These are phyloP conservation scores for Withania somnifera DNA, from an alignment of 305 asterid species.

Conservation along the genomic window DNA sequence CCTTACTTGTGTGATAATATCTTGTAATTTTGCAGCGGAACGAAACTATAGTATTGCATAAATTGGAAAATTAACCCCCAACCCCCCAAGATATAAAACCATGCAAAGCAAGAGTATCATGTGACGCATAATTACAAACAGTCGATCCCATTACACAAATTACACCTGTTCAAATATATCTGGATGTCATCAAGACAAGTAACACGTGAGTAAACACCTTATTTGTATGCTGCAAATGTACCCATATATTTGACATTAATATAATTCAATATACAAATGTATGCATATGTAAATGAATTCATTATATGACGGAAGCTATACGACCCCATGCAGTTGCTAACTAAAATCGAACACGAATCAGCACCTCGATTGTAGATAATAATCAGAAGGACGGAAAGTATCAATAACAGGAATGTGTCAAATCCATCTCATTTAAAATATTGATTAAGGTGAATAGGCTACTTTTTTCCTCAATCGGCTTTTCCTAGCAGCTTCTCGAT, in stretches of 20 bases:
- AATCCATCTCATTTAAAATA: background rate
- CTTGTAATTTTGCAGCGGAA: background rate
- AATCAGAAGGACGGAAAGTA: background rate
- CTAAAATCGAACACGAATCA: background rate
- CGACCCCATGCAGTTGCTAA: background rate
- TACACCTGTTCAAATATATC: background rate
- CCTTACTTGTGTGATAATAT: background rate
- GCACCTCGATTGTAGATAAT: background rate
- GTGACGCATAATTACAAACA: background rate
- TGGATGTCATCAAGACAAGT: background rate
- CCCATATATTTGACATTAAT: background rate
- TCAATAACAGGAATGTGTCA: background rate
- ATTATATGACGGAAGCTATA: background rate
- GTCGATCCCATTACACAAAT: background rate
- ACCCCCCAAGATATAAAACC: background rate
- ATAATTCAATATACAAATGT: background rate
- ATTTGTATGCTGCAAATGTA: background rate
- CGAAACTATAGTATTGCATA: background rate
- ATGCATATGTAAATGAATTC: background rate
- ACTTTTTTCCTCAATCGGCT: conserved; percentile 89
- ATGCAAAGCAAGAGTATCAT: background rate
- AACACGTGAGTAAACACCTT: background rate
- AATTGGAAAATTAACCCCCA: background rate
- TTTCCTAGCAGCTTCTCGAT: conserved; percentile 94
- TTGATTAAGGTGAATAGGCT: background rate